phyloP scores from a whole-genome alignment of 225 moss, liverwort and hornwort genomes.

The Asterella californica region DNA sequence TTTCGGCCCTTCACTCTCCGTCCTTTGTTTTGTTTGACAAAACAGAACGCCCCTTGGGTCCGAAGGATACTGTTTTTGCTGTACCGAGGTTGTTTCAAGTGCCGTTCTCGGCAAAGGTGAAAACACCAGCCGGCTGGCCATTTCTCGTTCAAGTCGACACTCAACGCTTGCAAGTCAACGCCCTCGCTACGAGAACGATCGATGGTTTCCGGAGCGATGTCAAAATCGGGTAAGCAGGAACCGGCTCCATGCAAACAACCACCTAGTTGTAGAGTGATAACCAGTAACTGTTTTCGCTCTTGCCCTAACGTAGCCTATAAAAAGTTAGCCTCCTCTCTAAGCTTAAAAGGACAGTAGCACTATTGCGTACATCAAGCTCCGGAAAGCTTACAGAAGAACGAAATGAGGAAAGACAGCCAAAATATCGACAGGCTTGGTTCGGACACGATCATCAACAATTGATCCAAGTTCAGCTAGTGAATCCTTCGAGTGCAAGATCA shows the following conservation, averaged over 20 bases:
- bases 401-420: not conserved
- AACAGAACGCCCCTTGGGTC: no score
- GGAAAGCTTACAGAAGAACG: not conserved
- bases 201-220: no score
- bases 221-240: constrained; percentile 73
- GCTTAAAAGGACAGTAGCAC: not conserved
- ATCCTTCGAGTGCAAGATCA: constrained; percentile 51
- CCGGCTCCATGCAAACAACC: constrained; percentile 56
- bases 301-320: constrained; percentile 44
- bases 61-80: no score
- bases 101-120: no score
- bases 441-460: constrained; percentile 41
- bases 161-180: constrained; percentile 19
- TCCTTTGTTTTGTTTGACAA: no score
- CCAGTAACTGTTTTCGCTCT: constrained; percentile 63
- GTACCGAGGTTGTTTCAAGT: no score
- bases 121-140: no score
- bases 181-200: not conserved
- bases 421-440: constrained; percentile 51
- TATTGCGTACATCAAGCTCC: not conserved
- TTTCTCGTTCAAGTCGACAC: constrained; percentile 26
- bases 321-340: no score
- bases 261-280: constrained; percentile 68
- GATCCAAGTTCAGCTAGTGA: constrained; percentile 55
- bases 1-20: no score